Base-by-base conservation (phyloP, 805 yeast genomes). In the Lipomyces yamadae region DNA sequence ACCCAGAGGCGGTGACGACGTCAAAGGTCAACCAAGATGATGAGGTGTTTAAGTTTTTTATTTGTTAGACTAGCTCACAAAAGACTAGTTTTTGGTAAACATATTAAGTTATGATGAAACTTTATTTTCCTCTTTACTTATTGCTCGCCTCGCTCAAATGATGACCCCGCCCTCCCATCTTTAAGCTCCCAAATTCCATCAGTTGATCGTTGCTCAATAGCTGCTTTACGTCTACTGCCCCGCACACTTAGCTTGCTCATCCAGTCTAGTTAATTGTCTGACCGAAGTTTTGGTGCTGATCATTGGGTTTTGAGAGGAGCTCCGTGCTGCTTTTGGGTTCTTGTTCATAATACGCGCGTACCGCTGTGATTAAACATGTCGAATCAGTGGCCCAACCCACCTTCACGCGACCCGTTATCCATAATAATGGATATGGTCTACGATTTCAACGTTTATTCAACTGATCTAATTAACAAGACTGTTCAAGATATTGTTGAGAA, bases 391-490 rank as follows among this genome's bases (percentile, higher is more conserved):
- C n/a, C 69, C 18, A 45, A 56, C 24, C 55, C 72, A 2, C 72
- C 72, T 2, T 70, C 70, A 29, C 70, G 70, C 13, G 72, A 70
- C 56, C 72, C 72, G 4, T 59, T 70, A 48, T 30, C 72, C 52
- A 55, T 32, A 42, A 32, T 70, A 15, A 62, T 70, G 66, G 70
- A 70, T 34, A 32, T 60, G 53, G 57, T 69, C 54, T 67, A 68
- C 45, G 32, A 56, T 15, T 37, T 63, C 18, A 65, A 68, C 48
- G 39, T 61, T 45, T 58, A 57, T 18, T 50, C 65, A 4, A 60
- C 69, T 4, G 71, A 68, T n/a, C 54, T 60, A 30, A 56, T 68
- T 24, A 60, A 64, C 29, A 66, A 62, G 56, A 58, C 70, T 6
- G 60, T 58, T 6, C 42, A 60, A 6, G 64, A 66, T 10, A 10